phyloP scores from a whole-genome alignment of 768 basidiomycete genomes.

The Tylopilus sp. region DNA sequence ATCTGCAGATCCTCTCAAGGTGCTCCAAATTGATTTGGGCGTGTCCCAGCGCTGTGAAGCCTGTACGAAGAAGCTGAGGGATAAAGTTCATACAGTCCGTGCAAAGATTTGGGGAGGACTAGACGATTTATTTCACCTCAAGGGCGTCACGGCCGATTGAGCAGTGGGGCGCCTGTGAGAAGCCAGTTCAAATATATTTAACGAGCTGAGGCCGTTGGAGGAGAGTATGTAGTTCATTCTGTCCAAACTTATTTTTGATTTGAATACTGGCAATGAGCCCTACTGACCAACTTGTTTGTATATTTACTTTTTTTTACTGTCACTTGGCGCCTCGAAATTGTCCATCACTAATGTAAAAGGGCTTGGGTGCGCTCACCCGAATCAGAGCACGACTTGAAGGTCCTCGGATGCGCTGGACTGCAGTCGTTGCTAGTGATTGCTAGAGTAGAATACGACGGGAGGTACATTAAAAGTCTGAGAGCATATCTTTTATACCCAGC shows the following conservation, averaged over 20 bases:
- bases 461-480: conserved; percentile 54
- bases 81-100: not conserved
- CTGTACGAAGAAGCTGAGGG: not conserved
- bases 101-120: conserved; percentile 4
- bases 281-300: not conserved
- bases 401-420: not conserved
- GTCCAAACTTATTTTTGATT: no score
- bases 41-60: not conserved
- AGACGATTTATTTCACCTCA: conserved; percentile 5
- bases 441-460: not conserved
- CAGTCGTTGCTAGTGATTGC: not conserved
- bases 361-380: not conserved
- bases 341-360: not conserved
- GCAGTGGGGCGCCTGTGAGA: no score
- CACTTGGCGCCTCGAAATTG: no score
- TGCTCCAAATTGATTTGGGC: not conserved
- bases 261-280: not conserved
- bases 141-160: no score
- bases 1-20: conserved; percentile 6
- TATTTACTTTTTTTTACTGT: not conserved
- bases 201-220: no score
- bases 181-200: no score
- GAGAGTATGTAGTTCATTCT: no score
- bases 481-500: conserved; percentile 72
- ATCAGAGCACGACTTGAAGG: not conserved